A percentile compares a stretch with the other conserved stretches of the same genome.
These are phyloP conservation scores for Triticum dicoccoides DNA, from an alignment of 176 grass and related monocot species.

Conservation along the genomic window DNA sequence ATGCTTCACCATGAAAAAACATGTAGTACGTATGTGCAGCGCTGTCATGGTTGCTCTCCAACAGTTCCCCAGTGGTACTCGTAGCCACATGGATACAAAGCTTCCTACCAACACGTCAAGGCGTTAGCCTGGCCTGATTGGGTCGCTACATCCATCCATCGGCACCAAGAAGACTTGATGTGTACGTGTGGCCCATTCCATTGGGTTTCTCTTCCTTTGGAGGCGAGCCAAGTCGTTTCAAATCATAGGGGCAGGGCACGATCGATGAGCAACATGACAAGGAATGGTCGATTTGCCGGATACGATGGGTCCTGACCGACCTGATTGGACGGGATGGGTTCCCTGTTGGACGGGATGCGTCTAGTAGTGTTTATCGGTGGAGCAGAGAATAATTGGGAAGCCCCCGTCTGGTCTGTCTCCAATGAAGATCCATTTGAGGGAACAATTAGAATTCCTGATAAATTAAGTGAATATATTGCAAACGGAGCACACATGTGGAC, in stretches of 20 bases:
- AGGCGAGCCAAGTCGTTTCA: slow-evolving; percentile 30
- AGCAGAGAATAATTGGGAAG: background rate
- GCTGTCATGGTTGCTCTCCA: background rate
- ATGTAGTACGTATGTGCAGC: background rate
- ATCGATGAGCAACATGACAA: slow-evolving; percentile 39
- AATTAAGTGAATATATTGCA: background rate
- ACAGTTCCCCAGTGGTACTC: background rate
- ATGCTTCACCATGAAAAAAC: background rate
- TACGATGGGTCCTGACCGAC: slow-evolving; percentile 31
- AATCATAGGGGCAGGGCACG: slow-evolving; percentile 1
- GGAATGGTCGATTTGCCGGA: slow-evolving; percentile 40
- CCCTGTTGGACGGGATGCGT: slow-evolving; percentile 32
- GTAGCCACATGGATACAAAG: background rate
- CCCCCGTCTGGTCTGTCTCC: background rate
- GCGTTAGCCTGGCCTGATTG: background rate
- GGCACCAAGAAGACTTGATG: background rate
- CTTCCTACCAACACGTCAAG: background rate
- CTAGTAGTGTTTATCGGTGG: slow-evolving; percentile 10
- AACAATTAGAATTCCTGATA: background rate
- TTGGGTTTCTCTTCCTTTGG: background rate
- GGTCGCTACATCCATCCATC: background rate
- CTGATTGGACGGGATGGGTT: slow-evolving; percentile 36
- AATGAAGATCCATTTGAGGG: background rate
- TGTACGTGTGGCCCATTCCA: background rate
- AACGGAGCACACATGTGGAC: too few relatives aligned